Conservation (phyloP, 2,329 filamentous ascomycete genomes). For the Pestalotiopsis sp. region DNA sequence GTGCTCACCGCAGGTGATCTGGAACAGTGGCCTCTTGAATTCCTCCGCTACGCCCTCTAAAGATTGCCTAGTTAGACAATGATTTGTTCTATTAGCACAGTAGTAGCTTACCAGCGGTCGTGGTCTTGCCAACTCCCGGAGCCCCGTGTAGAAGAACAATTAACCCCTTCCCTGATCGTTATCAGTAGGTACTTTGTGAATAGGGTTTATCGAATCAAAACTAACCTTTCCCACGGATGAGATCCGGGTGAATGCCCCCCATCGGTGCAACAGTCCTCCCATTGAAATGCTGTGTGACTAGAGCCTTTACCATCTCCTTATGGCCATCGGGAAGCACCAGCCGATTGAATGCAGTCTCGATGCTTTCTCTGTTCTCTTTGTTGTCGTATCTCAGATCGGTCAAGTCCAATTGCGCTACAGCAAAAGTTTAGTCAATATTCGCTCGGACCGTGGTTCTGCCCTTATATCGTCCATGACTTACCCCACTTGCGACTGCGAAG, state of each 20-base stretch:
- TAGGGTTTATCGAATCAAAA: neutral
- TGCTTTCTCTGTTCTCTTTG: neutral
- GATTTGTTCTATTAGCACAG: too few relatives aligned
- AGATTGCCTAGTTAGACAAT: neutral
- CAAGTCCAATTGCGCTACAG: neutral
- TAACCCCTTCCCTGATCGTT: conserved; percentile 42
- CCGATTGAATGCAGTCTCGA: neutral
- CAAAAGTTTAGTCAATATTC: too few relatives aligned
- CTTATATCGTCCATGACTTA: too few relatives aligned
- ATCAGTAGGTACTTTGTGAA: too few relatives aligned
- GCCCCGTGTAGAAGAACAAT: conserved; percentile 56
- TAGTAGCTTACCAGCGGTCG: neutral
- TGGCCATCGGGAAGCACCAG: neutral
- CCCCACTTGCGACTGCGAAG: too few relatives aligned
- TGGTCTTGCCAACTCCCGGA: conserved; percentile 46
- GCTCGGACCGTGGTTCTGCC: too few relatives aligned
- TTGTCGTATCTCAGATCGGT: neutral
- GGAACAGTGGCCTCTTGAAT: conserved; percentile 49
- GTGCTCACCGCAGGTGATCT: conserved; percentile 45
- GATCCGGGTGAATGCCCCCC: neutral
- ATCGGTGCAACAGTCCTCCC: neutral
- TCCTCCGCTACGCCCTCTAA: conserved; percentile 30
- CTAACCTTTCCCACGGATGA: neutral
- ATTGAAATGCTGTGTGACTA: neutral
- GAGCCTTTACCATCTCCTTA: neutral